Evolutionary conservation across 441 rosid genomes (phyloP).

Genomic region (Corymbia calophylla): DNA sequence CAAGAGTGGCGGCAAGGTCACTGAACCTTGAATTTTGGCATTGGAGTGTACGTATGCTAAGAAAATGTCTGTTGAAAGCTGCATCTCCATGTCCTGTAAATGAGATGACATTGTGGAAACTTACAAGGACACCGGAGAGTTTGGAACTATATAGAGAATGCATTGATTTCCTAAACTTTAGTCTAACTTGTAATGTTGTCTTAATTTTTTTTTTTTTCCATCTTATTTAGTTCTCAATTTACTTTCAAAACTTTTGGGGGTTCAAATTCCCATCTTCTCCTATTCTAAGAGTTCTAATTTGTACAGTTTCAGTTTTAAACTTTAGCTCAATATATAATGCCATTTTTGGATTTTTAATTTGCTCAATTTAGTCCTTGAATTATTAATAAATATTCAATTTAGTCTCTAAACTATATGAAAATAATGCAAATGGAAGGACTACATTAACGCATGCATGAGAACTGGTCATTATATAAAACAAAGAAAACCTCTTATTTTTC

Average conservation of each 20-base stretch:
- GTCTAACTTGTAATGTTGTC: too few species aligned
- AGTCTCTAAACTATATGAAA: accelerated
- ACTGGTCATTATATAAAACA: not conserved
- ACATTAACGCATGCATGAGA: not conserved
- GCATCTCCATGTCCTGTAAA: not conserved
- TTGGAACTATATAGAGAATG: not conserved
- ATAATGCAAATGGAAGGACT: not conserved
- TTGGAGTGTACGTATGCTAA: not conserved
- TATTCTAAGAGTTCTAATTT: not conserved
- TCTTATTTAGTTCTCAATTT: not conserved
- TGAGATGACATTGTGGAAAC: not conserved
- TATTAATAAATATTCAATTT: not conserved
- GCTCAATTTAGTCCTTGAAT: not conserved
- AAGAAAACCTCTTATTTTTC: not conserved
- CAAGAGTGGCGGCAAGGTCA: not conserved
- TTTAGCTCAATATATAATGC: too few species aligned
- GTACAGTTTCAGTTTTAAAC: not conserved
- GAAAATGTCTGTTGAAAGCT: not conserved
- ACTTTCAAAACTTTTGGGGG: too few species aligned
- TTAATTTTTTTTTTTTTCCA: too few species aligned
- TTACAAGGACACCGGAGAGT: not conserved
- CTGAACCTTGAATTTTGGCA: not conserved
- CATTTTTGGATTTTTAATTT: not conserved
- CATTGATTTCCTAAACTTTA: too few species aligned
- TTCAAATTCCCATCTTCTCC: too few species aligned